Evolutionary conservation across 1,284 basidiomycete species (phyloP), one percentile per base, ranked within the genome.

Genomic region (Earliella scabrosa): DNA sequence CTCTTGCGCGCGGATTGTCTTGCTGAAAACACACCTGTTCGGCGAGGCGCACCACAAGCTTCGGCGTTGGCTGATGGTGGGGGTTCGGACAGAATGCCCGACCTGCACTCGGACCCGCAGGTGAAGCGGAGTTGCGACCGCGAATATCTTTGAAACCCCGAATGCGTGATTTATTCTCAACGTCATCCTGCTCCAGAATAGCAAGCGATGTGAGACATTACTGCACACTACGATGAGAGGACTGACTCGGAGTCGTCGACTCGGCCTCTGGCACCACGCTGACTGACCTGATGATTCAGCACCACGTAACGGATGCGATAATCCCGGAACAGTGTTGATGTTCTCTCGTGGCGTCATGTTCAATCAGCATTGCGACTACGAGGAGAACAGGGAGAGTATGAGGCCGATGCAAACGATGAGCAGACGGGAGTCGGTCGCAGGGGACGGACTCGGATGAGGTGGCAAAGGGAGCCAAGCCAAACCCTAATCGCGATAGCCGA

Each of bases 401-500:
- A n/a, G n/a, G n/a, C n/a, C n/a, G n/a, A n/a, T n/a, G n/a, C 7
- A 44, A 8, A 27, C 27, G 27, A 45, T 18, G 21, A 44, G 31
- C n/a, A 47, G 39, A 43, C n/a, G 38, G n/a, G 29, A 10, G 9
- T 14, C 10, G 29, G 31, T 21, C n/a, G 16, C 38, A 34, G 23
- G 23, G 39, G 38, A 20, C 20, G 45, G 46, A 48, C n/a, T n/a
- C n/a, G n/a, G n/a, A n/a, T 56, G 60, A 56, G 50, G 43, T 61
- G 56, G 56, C 60, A 54, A 45, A 34, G 31, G 14, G 39, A 41
- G 29, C 44, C 36, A 32, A 18, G 26, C 23, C 38, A 56, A 51
- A 51, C 54, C 54, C 40, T 51, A 45, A 56, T 59, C 60, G 54
- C 54, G 56, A 62, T 59, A 56, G 49, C 49, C 60, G 57, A 54